Percentiles rank a stretch among this genome's conserved stretches.
These are phyloP conservation scores for Cupressus sempervirens DNA, from an alignment of 75 land plant species.

Conservation along the genomic window DNA sequence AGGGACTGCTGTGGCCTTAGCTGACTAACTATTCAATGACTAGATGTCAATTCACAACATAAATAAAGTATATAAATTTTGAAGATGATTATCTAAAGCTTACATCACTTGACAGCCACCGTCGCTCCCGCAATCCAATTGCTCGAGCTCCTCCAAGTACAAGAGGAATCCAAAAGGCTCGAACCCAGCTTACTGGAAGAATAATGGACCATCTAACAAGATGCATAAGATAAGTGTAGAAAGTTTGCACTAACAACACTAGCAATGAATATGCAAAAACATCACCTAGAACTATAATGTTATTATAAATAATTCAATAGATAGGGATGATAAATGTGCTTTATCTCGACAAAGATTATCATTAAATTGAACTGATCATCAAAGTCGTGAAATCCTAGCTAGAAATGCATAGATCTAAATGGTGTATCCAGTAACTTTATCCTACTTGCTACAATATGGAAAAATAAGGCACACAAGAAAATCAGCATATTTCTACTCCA, in stretches of 20 bases:
- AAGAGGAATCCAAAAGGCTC: constrained; percentile 76
- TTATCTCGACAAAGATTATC: not conserved
- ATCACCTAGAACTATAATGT: constrained; percentile 1
- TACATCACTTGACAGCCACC: constrained; percentile 74
- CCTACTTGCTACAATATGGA: not conserved
- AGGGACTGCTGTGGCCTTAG: not conserved
- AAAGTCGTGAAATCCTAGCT: not conserved
- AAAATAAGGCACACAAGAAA: not conserved
- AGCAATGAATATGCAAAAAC: not conserved
- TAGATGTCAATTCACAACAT: not conserved
- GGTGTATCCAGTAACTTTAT: not conserved
- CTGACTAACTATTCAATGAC: not conserved
- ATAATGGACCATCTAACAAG: constrained; percentile 75
- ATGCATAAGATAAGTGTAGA: not conserved
- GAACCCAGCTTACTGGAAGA: constrained; percentile 74
- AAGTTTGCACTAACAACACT: constrained; percentile 3
- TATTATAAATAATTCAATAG: not conserved
- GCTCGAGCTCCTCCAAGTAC: constrained; percentile 65
- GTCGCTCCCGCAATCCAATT: constrained; percentile 80
- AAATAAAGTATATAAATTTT: not conserved
- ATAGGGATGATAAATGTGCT: constrained; percentile 1
- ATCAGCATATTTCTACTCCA: not conserved
- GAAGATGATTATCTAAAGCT: constrained; percentile 1
- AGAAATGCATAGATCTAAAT: not conserved
- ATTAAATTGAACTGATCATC: not conserved